Evolutionary conservation across 805 yeast genomes (phyloP), one percentile per base, ranked within the genome.

Genomic region (Metschnikowia chrysomelidarum): DNA sequence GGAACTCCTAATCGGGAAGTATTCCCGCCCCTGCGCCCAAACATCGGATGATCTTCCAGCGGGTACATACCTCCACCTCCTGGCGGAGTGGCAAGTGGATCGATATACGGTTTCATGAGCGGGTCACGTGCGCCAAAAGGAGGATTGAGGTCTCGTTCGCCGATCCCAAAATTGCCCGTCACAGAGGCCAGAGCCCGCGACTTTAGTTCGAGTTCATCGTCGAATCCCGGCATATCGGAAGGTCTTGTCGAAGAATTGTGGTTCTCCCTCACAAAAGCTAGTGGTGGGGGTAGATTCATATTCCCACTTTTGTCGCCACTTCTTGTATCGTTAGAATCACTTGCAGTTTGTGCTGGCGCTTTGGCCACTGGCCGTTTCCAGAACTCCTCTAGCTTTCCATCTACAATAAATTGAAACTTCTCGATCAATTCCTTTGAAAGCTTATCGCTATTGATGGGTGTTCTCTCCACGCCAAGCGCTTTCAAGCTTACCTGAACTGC

Each of bases 61-160:
- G 80, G 78, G 36, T 71, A 57, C 83, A 78, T 76, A 0, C 82
- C 83, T 10, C 76, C 75, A 19, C 54, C 59, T 5, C 54, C 44
- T 4, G 16, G n/a, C 7, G 30, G 34, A 9, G 17, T 39, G 4
- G 52, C 50, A 30, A 61, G 47, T 3, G 78, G 78, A 44, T 72
- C 78, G 4, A 70, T 24, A 27, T 47, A 65, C 1, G 76, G 75
- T 37, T 55, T 56, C 43, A 73, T 41, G 2, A 47, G 43, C 3
- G 81, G 81, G 34, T 70, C 50, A 35, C 57, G 51, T 4, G 60
- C 54, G 41, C 61, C n/a, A 19, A 71, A 60, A 32, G 66, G 46
- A 2, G 82, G 82, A 40, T 71, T 62, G 27, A 75, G 54, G 50
- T 78, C 84, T 9, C 63, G 51, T 20, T 67, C 71, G 0, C 83